Evolutionary conservation across 495 filamentous ascomycete genomes (phyloP).

Genomic region (Talaromyces ruber): DNA sequence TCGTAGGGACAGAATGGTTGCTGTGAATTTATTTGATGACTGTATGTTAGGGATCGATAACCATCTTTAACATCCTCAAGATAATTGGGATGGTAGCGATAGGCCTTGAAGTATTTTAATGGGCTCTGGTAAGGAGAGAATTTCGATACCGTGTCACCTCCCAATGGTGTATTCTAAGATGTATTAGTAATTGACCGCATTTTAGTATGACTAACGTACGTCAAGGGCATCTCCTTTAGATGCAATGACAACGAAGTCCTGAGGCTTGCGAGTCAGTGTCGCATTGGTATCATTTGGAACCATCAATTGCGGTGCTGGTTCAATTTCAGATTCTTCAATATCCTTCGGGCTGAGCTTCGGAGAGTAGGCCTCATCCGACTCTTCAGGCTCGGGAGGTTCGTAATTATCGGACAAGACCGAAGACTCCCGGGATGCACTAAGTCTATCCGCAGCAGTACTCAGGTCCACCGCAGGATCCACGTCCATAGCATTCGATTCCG

Average conservation of each 20-base stretch:
- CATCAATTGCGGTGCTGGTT: constrained; percentile 13
- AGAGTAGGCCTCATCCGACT: constrained; percentile 13
- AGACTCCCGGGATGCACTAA: constrained; percentile 16
- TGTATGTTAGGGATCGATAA: constrained; percentile 86
- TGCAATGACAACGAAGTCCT: constrained; percentile 14
- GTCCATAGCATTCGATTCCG: background rate
- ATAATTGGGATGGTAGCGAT: constrained; percentile 79
- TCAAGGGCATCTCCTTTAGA: constrained; percentile 16
- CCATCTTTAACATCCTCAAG: constrained; percentile 60
- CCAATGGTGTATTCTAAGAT: background rate
- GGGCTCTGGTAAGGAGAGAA: constrained; percentile 79
- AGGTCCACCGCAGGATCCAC: background rate
- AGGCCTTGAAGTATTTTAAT: constrained; percentile 72
- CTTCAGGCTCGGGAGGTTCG: constrained; percentile 48
- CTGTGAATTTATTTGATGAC: constrained; percentile 70
- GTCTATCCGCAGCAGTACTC: background rate
- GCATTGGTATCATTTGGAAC: constrained; percentile 17
- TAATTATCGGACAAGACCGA: constrained; percentile 41
- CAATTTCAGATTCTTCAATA: background rate
- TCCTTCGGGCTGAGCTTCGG: background rate
- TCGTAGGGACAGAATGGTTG: constrained; percentile 69
- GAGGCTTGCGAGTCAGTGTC: constrained; percentile 23
- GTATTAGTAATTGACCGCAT: constrained; percentile 3
- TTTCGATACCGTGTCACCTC: constrained; percentile 9
- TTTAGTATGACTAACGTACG: constrained; percentile 17